Evolutionary conservation across 1,284 basidiomycete genomes (phyloP), one percentile per base, ranked within the genome.

Genomic region (Volvariella volvacea): DNA sequence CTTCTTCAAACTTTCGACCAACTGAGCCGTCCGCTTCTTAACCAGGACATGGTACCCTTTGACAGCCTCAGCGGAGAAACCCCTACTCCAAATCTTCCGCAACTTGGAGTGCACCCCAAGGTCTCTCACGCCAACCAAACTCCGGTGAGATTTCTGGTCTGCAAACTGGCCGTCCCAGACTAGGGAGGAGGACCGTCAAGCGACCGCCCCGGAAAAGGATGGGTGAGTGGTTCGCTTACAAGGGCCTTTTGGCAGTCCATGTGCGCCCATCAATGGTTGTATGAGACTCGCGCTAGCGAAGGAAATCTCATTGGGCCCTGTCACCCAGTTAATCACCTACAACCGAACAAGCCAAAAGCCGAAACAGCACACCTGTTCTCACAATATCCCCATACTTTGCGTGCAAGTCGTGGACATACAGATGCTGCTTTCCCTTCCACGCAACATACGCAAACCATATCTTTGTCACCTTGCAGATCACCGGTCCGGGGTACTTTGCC

Each of bases 61-160:
- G 2, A 80, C 45, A 3, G 76, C 64, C 3, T 62, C 53, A 0
- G 65, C 55, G 34, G 62, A 69, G 55, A 81, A 71, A 0, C 66
- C 78, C 17, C 67, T 65, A 28, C 70, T 69, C 78, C 80, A 82
- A 3, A 69, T 62, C 41, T 67, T 67, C 19, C 79, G 67, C 12
- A 75, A 66, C 15, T 66, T 64, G 0, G 69, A 56, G 45, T 81
- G 78, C 9, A 67, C 54, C 10, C 60, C 56, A 3, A 54, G 40
- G 48, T 62, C 60, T n/a, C 55, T 48, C 4, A 57, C 39, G 10
- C 46, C 49, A 7, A 59, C 52, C 3, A 60, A 30, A 32, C 51
- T 54, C 39, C 57, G 47, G 32, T 57, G 50, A 19, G 30, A 32
- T 30, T 52, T 51, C 17, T 55, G 50, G 8, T 49, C 39, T 33